These are phyloP conservation scores for Ceratobasidium sp. DNA, from an alignment of 1,284 basidiomycete species.

Conservation along the genomic window DNA sequence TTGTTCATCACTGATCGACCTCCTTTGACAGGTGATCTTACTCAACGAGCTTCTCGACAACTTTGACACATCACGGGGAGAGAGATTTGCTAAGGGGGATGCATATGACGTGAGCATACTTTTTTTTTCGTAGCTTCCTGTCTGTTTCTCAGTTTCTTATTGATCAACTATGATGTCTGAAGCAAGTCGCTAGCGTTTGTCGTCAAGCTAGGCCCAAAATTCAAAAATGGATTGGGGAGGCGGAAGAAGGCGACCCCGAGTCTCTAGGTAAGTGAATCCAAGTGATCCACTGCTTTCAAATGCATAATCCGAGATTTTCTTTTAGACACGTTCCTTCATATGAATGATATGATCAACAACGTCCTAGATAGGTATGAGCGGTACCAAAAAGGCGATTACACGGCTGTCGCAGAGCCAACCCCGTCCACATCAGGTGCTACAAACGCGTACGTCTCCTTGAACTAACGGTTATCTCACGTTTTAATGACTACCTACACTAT, in stretches of 20 bases:
- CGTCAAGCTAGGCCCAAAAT: slow-evolving; percentile 88
- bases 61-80: slow-evolving; percentile 71
- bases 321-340: slow-evolving; percentile 88
- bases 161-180: slow-evolving; percentile 26
- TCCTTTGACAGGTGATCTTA: slow-evolving; percentile 65
- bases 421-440: slow-evolving; percentile 59
- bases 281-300: not conserved
- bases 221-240: slow-evolving; percentile 98
- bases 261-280: slow-evolving; percentile 70
- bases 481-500: slow-evolving; percentile 47
- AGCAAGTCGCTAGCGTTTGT: slow-evolving; percentile 92
- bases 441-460: slow-evolving; percentile 39
- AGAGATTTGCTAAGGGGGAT: slow-evolving; percentile 84
- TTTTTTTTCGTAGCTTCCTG: slow-evolving; percentile 9
- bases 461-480: not conserved
- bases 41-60: slow-evolving; percentile 98
- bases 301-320: not conserved
- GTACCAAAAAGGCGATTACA: slow-evolving; percentile 88
- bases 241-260: slow-evolving; percentile 80
- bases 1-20: not conserved
- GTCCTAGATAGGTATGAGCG: slow-evolving; percentile 89
- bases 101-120: slow-evolving; percentile 79
- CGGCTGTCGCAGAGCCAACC: slow-evolving; percentile 67
- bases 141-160: slow-evolving; percentile 18
- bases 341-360: slow-evolving; percentile 97